Base-by-base conservation (phyloP, 1,284 basidiomycete species). In the Apiotrichum sp. region DNA sequence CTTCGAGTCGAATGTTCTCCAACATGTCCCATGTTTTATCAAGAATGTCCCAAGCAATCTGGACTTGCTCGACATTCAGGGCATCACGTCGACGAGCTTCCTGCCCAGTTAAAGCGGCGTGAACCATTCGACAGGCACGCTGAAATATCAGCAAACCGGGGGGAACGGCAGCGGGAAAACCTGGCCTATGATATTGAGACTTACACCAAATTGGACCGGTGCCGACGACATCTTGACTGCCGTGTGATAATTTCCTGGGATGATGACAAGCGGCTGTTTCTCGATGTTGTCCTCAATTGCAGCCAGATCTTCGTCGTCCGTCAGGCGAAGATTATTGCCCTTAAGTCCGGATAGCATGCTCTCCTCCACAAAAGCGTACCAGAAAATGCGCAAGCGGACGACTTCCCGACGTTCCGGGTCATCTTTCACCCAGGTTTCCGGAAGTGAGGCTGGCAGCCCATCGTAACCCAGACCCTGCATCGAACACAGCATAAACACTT, bases 21-120 rank as follows among this genome's bases (percentile, higher is more conserved):
- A 93, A 85, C 54, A 89, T 87, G 45, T 86, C 82, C 88, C 88
- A 92, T 58, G 83, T 87, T 35, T 77, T 77, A 60, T 89, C 87
- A 9, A 93, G 81, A n/a, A 81, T 81, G 22, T 85, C 82, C 91
- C 90, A 93, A 9, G 87, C 84, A 53, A 84, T 80, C 34, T 82
- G 78, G 67, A 93, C 79, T 3, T 80, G 78, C 34, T 81, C 78
- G 22, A 81, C 82, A 64, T 87, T 82, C 40, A 91, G 77, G 5
- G 81, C 79, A 1, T 81, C 80, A 22, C 80, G 76, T 47, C 81
- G 81, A 29, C 81, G 81, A 4, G 89, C 88, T 57, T 82, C 83
- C 13, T 82, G 79, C 0, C 89, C 86, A 0, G 89, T 91, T 47
- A 93, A 77, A 0, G 83, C 82, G 22, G 79, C 76, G 65, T 93